Evolutionary conservation across 495 filamentous ascomycete genomes (phyloP), one percentile per base, ranked within the genome.

Genomic region (Filosporella fistucella): DNA sequence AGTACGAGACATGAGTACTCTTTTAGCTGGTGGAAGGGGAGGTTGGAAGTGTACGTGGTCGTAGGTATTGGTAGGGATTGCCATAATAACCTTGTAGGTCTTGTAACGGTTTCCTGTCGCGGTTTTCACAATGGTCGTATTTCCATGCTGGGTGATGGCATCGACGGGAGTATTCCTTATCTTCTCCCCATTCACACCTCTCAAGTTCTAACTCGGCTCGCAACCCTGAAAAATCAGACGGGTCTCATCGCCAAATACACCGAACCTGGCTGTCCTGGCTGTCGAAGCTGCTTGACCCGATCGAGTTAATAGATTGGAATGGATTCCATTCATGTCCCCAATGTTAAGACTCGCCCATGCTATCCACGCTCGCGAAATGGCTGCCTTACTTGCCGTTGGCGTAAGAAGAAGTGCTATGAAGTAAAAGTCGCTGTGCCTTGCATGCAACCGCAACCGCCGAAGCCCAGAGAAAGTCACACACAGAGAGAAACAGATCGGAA

Each of bases 41-140:
- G 59, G 59, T 2, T 34, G 13, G 54, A 72, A 72, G 4, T 13
- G 7, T 10, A 75, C 64, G 4, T 47, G 49, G 10, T 61, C 50
- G 29, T 62, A 54, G 2, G 61, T 45, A 0, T 54, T 49, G 1
- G 52, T 66, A 0, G 70, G 66, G 1, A 67, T 35, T 7, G 66
- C 51, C 12, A 61, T 30, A 12, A 74, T 63, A 7, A 68, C 59
- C 20, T 67, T 65, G 10, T 59, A 54, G 22, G 59, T 59, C 14
- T 22, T 36, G 38, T 68, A 58, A 17, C 37, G 37, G 4, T 20
- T 40, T 11, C 14, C 37, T 7, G 37, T 23, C n/a, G 42, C 17
- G 30, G 29, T 20, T 14, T 32, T 30, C 8, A 30, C 28, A n/a
- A 30, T 30, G n/a, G 28, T 30, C n/a, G 8, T n/a, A n/a, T 30